These are phyloP conservation scores for Nepenthes alata DNA, from an alignment of 179 eudicot genomes.

Conservation along the genomic window DNA sequence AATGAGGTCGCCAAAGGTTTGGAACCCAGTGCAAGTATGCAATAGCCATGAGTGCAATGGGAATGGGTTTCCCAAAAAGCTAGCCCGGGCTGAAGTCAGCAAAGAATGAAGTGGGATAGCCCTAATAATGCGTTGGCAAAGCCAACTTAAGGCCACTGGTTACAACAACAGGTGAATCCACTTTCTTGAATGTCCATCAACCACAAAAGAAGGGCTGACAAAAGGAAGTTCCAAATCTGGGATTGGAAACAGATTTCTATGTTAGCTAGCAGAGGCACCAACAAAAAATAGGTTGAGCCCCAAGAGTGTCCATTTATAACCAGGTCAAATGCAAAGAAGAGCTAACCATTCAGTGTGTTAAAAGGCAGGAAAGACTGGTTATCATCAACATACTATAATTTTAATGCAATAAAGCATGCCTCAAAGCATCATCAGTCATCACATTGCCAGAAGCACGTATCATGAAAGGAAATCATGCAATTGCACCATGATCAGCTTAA, in stretches of 20 bases:
- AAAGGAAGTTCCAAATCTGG: not conserved
- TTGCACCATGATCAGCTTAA: too few species aligned
- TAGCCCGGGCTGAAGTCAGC: not conserved
- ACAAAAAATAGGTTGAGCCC: not conserved
- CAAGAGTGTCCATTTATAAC: too few species aligned
- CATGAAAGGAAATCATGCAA: too few species aligned
- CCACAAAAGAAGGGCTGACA: not conserved
- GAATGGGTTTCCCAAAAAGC: not conserved
- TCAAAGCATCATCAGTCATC: too few species aligned
- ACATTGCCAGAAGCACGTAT: too few species aligned
- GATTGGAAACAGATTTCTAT: not conserved
- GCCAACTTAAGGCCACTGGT: not conserved
- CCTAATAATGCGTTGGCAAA: not conserved
- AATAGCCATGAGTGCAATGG: too few species aligned
- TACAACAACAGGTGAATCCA: not conserved
- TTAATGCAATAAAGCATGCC: too few species aligned
- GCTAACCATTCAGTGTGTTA: not conserved
- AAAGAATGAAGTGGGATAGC: not conserved
- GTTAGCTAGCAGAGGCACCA: not conserved
- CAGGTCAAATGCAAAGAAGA: not conserved
- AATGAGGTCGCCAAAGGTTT: too few species aligned
- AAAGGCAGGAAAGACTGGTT: not conserved
- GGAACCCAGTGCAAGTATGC: too few species aligned
- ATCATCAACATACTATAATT: not conserved
- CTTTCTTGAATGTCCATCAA: slow-evolving; percentile 1